Evolutionary conservation across 2,329 filamentous ascomycete genomes (phyloP).

Genomic region (Lecanicillium sp.): DNA sequence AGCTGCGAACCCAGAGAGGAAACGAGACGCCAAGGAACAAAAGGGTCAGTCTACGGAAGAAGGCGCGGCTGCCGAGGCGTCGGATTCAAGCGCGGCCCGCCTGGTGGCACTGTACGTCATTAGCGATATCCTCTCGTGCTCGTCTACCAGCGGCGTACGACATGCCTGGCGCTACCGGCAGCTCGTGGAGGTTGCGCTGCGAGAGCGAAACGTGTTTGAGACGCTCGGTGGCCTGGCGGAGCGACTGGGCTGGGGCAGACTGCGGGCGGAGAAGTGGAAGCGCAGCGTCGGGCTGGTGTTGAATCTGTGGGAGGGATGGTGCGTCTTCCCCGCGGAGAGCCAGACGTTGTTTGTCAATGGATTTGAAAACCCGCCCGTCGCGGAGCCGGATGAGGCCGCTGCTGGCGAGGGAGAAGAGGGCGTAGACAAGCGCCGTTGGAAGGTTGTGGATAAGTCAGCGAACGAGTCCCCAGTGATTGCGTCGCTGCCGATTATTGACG

Average conservation of each 20-base stretch:
- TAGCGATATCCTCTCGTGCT: slow-evolving; percentile 71
- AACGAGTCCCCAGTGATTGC: slow-evolving; percentile 18
- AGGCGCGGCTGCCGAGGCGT: slow-evolving; percentile 30
- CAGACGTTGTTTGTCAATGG: slow-evolving; percentile 63
- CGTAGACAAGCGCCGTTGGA: slow-evolving; percentile 39
- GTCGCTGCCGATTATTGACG: slow-evolving; percentile 30
- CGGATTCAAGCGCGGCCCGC: slow-evolving; percentile 64
- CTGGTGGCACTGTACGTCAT: slow-evolving; percentile 74
- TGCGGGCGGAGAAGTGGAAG: slow-evolving; percentile 80
- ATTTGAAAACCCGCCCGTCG: slow-evolving; percentile 62
- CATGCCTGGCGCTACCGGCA: slow-evolving; percentile 83
- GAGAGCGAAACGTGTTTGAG: slow-evolving; percentile 63
- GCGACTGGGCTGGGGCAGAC: slow-evolving; percentile 67
- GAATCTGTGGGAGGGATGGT: slow-evolving; percentile 64
- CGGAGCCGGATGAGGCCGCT: slow-evolving; percentile 21
- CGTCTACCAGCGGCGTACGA: slow-evolving; percentile 67
- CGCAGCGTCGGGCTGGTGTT: slow-evolving; percentile 64
- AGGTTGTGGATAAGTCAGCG: slow-evolving; percentile 35
- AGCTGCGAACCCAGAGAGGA: slow-evolving; percentile 55
- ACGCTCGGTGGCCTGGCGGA: slow-evolving; percentile 66
- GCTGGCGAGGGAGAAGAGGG: slow-evolving; percentile 14
- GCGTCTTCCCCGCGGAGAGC: slow-evolving; percentile 64
- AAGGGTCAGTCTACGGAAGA: slow-evolving; percentile 25
- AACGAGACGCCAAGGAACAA: slow-evolving; percentile 27
- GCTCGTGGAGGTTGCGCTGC: slow-evolving; percentile 68